Base-by-base conservation (phyloP, 352 stramenopile species). In the Globisporangium nodosum region DNA sequence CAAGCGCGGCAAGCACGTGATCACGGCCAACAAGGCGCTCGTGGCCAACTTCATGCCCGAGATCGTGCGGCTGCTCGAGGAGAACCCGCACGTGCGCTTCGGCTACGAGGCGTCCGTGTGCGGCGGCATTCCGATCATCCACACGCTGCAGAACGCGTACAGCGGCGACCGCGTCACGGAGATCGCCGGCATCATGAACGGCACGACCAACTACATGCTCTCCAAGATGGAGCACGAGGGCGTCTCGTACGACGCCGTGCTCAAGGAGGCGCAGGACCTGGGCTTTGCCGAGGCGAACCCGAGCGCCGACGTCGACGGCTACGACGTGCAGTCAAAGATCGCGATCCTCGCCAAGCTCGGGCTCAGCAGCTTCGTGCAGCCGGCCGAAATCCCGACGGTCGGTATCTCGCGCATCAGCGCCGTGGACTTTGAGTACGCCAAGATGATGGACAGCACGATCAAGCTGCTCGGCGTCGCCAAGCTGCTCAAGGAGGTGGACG, bases 121-220 rank as follows among this genome's bases (percentile, higher is more conserved):
- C 60, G 95, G 95, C n/a, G 95, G 92, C 50, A 98, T 99, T 66
- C 96, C 96, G 42, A 98, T 99, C 71, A 98, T 99, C 75, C 81
- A 98, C 71, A 96, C 90, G 37, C 72, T 99, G 37, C 92, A 98
- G 76, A 88, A 79, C 61, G 88, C 90, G 45, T 98, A 97, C 73
- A 73, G 81, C 35, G 92, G 90, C 49, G 94, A 99, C 75, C 75
- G 79, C 39, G 97, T 99, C 71, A 88, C 85, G 13, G 85, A 96
- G 61, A 85, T 98, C 59, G 89, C 88, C 40, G 96, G 96, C 24
- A 98, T 99, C 69, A 96, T 97, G 81, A 99, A 99, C 73, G 96
- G 96, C 49, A 98, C 95, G 8, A 99, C 96, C 52, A 99, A 99
- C 76, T 99, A 97, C 78, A 98, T 99, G 88, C 70, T 99, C 46